Conservation (phyloP, 768 basidiomycete genomes). For the Lactarius trivialis region DNA sequence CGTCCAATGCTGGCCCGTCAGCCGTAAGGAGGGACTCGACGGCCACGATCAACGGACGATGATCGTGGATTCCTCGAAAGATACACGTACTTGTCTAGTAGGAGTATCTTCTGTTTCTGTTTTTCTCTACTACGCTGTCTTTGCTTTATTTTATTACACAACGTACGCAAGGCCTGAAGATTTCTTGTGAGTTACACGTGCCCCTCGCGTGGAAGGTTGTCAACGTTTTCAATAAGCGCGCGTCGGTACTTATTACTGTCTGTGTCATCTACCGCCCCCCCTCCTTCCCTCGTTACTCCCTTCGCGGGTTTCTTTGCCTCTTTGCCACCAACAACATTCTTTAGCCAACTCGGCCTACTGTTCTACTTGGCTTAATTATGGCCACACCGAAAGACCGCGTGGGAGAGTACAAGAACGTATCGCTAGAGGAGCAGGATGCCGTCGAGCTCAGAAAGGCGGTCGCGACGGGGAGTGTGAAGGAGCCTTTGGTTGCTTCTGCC, state of each 20-base stretch:
- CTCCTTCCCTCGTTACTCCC: background rate
- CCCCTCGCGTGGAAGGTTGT: no score
- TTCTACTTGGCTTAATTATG: slow-evolving; percentile 9
- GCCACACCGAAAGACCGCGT: slow-evolving; percentile 14
- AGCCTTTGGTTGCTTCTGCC: slow-evolving; percentile 27
- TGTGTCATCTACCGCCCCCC: background rate
- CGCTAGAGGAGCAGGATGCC: slow-evolving; percentile 35
- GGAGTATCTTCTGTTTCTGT: slow-evolving; percentile 2
- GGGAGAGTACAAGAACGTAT: slow-evolving; percentile 24
- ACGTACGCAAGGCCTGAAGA: background rate
- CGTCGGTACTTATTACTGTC: no score
- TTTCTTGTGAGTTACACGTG: background rate
- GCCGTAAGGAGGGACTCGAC: slow-evolving; percentile 56
- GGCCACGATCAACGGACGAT: slow-evolving; percentile 63
- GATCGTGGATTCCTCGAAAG: slow-evolving; percentile 11
- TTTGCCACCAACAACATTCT: background rate
- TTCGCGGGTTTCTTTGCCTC: background rate
- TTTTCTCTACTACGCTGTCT: background rate
- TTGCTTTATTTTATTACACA: background rate
- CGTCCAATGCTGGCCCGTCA: slow-evolving; percentile 21
- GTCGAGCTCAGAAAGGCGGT: slow-evolving; percentile 51
- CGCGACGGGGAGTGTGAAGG: slow-evolving; percentile 35
- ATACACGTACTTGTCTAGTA: background rate
- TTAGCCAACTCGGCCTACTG: background rate
- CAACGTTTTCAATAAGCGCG: no score